Percentiles rank a stretch among this genome's conserved stretches.
Evolutionary conservation across 1,284 basidiomycete genomes (phyloP).

Genomic region (Lignosus rhinocerotis): DNA sequence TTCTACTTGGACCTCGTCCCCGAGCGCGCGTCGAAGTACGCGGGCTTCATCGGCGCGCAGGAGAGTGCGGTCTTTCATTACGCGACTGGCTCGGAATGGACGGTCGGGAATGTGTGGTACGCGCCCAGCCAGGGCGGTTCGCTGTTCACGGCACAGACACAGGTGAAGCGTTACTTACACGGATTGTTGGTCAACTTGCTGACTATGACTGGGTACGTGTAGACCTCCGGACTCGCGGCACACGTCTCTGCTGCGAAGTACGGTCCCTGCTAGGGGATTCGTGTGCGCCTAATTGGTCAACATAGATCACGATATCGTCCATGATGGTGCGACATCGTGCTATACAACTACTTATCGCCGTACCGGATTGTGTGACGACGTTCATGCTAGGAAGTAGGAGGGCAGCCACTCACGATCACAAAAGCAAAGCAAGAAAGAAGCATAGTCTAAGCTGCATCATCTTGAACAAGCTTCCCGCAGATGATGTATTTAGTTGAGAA

Average conservation of each 20-base stretch:
- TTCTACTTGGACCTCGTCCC: constrained; percentile 35
- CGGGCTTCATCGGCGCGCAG: constrained; percentile 30
- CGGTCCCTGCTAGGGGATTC: constrained; percentile 2
- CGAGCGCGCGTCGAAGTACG: constrained; percentile 33
- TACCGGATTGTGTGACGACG: no score
- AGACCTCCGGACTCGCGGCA: constrained; percentile 13
- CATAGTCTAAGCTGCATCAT: constrained; percentile 38
- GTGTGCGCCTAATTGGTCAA: background rate
- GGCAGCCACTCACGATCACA: no score
- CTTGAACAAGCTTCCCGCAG: constrained; percentile 83
- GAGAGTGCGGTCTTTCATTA: constrained; percentile 28
- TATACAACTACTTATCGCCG: no score
- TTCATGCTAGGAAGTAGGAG: no score
- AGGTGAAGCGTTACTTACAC: background rate
- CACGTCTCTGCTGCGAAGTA: constrained; percentile 14
- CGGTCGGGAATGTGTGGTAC: constrained; percentile 52
- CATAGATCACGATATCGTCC: no score
- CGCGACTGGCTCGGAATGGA: constrained; percentile 43
- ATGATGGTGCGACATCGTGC: no score
- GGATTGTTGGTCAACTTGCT: background rate
- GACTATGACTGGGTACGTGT: background rate
- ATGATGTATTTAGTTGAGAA: constrained; percentile 87
- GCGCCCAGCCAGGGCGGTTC: constrained; percentile 44
- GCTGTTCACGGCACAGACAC: constrained; percentile 40
- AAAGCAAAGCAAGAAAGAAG: background rate